These are phyloP conservation scores for Alternaria arbusti DNA, from an alignment of 2,329 filamentous ascomycete genomes.

Conservation along the genomic window DNA sequence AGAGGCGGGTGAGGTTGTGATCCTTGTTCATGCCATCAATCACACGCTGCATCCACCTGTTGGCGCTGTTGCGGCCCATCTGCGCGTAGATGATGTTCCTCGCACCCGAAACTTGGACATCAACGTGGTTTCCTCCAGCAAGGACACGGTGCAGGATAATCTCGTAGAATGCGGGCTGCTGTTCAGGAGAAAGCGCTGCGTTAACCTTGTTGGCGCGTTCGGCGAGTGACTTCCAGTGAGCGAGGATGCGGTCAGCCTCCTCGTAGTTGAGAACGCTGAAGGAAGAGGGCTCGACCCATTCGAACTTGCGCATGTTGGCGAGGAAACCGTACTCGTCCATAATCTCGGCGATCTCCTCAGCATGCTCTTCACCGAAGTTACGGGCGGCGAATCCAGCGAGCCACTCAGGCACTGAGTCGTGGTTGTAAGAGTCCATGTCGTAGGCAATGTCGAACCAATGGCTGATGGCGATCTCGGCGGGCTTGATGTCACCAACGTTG, in stretches of 20 bases:
- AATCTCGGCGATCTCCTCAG: slow-evolving; percentile 58
- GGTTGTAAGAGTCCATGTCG: slow-evolving; percentile 64
- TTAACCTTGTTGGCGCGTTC: slow-evolving; percentile 64
- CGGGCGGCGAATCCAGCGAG: slow-evolving; percentile 62
- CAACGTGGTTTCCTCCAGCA: slow-evolving; percentile 63
- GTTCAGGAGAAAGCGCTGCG: slow-evolving; percentile 57
- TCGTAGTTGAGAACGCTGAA: slow-evolving; percentile 70
- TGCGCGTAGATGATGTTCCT: slow-evolving; percentile 46
- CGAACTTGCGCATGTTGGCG: slow-evolving; percentile 66
- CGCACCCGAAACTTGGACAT: slow-evolving; percentile 51
- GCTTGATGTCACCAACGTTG: slow-evolving; percentile 72
- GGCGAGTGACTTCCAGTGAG: slow-evolving; percentile 62
- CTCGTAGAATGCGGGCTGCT: slow-evolving; percentile 67
- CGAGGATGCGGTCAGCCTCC: slow-evolving; percentile 65
- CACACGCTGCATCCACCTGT: slow-evolving; percentile 44
- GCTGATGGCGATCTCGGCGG: slow-evolving; percentile 68
- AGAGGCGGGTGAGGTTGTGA: slow-evolving; percentile 43
- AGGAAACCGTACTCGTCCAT: slow-evolving; percentile 64
- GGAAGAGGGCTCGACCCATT: slow-evolving; percentile 64
- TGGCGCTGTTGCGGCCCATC: slow-evolving; percentile 49
- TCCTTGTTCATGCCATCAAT: slow-evolving; percentile 48
- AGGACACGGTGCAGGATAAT: slow-evolving; percentile 66
- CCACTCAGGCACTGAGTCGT: slow-evolving; percentile 63
- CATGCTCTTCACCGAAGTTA: slow-evolving; percentile 61
- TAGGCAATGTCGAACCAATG: slow-evolving; percentile 74